Evolutionary conservation across 257 asterid genomes (phyloP), one percentile per base, ranked within the genome.

Genomic region (Nicotiana benthamiana): DNA sequence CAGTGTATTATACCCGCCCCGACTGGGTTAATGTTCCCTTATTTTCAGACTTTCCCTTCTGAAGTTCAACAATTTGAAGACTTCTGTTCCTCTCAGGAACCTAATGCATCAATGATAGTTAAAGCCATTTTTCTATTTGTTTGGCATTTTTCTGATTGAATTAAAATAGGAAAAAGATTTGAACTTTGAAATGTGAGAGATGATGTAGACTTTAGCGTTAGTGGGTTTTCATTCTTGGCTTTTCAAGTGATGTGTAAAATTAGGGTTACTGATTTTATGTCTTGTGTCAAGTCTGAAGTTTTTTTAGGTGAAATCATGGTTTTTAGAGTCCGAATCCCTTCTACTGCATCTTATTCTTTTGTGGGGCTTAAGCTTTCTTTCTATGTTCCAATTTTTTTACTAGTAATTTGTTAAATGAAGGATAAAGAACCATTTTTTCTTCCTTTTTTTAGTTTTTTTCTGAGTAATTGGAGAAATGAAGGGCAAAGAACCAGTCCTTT

Each of bases 11-110:
- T n/a, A n/a, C n/a, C n/a, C n/a, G n/a, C n/a, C n/a, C n/a, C n/a
- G 80, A 87, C 92, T 26, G 97, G 87, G 84, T 77, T 89, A 80
- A 87, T 86, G 90, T 88, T 79, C 76, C 94, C 97, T 34, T 94
- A 91, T 75, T 90, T 87, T 83, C 94, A 91, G 28, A 87, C 75
- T 84, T 88, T 87, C 87, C 54, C 92, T 79, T 94, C 86, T 75
- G 92, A 90, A 83, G 43, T 85, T 83, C 98, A 90, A 80, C 94
- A 86, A 11, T 78, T 86, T 83, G 93, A 91, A 32, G 97, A 89
- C 4, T 89, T 89, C 80, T 87, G 79, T 83, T 82, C 86, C 87
- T 88, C 89, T 6, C 86, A 80, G n/a, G 91, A 85, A 86, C 72
- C 89, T 84, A 88, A 86, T 88, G 89, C 81, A 77, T 91, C 90